These are phyloP conservation scores for Penicillium ochrochloron DNA, from an alignment of 495 filamentous ascomycete genomes.

Conservation along the genomic window DNA sequence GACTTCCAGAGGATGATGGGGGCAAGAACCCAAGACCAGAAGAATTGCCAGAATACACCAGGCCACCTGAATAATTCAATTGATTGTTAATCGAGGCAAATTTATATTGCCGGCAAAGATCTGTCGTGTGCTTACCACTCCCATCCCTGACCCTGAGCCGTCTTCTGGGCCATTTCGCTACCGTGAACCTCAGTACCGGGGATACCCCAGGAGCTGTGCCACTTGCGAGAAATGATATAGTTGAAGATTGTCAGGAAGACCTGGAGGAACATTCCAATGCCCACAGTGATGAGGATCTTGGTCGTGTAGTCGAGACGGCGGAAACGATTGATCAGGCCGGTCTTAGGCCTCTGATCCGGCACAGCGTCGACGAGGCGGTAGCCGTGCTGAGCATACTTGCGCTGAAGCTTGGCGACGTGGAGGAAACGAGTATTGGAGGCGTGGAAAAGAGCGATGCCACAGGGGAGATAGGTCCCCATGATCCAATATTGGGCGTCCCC, in stretches of 20 bases:
- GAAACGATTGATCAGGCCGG: conserved; percentile 34
- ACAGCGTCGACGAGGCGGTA: conserved; percentile 6
- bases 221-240: conserved; percentile 68
- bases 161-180: conserved; percentile 43
- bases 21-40: conserved; percentile 66
- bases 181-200: conserved; percentile 47
- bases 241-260: conserved; percentile 46
- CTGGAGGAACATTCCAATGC: conserved; percentile 28
- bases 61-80: conserved; percentile 48
- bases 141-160: conserved; percentile 57
- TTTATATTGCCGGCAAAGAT: background rate
- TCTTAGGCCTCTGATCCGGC: conserved; percentile 15
- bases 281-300: conserved; percentile 35
- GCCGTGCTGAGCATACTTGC: conserved; percentile 33
- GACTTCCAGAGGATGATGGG: conserved; percentile 50
- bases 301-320: conserved; percentile 35
- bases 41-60: conserved; percentile 63
- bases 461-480: conserved; percentile 73
- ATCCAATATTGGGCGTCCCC: conserved; percentile 70
- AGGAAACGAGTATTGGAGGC: conserved; percentile 69
- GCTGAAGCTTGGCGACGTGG: conserved; percentile 57
- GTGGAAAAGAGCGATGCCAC: conserved; percentile 74
- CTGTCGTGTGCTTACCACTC: conserved; percentile 57
- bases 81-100: conserved; percentile 17
- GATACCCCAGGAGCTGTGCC: conserved; percentile 62